Evolutionary conservation across 768 basidiomycete genomes (phyloP).

Genomic region (Leccinum sublutescens): DNA sequence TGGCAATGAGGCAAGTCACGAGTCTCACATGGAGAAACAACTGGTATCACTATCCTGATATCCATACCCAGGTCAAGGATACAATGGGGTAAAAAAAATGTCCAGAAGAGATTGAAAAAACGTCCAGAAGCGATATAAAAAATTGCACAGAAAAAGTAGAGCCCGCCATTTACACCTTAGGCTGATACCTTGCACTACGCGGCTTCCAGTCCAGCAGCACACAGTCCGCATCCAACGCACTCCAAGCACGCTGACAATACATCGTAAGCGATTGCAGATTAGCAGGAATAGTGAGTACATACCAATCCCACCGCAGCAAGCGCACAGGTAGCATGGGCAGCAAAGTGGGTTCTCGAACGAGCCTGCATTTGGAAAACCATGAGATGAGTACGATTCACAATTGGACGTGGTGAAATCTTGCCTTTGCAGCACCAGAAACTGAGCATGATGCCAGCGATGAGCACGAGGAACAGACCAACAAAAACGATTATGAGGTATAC

Average conservation of each 20-base stretch:
- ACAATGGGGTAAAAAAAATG: not conserved
- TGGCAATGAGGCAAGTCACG: not conserved
- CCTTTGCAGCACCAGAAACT: constrained; percentile 68
- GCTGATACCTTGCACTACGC: constrained; percentile 1
- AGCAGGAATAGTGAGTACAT: constrained; percentile 13
- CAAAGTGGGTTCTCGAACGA: constrained; percentile 62
- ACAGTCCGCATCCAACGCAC: constrained; percentile 68
- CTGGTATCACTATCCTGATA: not conserved
- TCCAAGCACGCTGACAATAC: constrained; percentile 55
- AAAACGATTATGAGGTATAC: constrained; percentile 67
- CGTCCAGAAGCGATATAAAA: not conserved
- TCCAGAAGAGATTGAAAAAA: no score
- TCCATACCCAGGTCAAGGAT: not conserved
- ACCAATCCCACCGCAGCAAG: constrained; percentile 71
- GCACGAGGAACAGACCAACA: constrained; percentile 56
- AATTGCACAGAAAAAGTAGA: not conserved
- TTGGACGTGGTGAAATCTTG: constrained; percentile 15
- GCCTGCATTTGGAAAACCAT: constrained; percentile 30
- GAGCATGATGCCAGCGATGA: constrained; percentile 55
- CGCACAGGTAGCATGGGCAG: constrained; percentile 71
- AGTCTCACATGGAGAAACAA: not conserved
- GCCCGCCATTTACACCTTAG: not conserved
- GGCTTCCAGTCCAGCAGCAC: constrained; percentile 47
- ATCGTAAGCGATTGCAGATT: constrained; percentile 2
- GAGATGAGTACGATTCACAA: not conserved